Percentiles rank a stretch among this genome's conserved stretches.
Evolutionary conservation across 2,329 filamentous ascomycete species (phyloP).

Genomic region (Amauroascus niger): DNA sequence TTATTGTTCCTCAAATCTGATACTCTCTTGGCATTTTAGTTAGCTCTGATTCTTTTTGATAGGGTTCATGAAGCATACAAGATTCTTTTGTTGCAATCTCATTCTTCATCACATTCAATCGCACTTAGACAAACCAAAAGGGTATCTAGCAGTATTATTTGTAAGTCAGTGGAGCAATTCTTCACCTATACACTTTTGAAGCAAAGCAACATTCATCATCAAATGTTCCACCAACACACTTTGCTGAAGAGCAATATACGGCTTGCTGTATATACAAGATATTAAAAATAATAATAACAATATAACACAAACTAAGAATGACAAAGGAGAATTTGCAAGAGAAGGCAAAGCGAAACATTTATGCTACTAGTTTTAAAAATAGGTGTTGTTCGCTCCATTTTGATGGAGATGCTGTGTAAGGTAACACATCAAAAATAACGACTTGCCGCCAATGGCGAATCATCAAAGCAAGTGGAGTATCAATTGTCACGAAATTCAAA

Average conservation of each 20-base stretch:
- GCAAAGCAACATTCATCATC: neutral
- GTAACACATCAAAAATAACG: neutral
- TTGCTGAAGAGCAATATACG: neutral
- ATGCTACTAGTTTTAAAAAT: too few species aligned
- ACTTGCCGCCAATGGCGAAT: neutral
- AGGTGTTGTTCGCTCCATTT: neutral
- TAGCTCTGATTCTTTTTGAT: neutral
- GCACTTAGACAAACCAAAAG: neutral
- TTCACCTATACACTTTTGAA: neutral
- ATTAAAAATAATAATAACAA: neutral
- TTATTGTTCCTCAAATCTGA: neutral
- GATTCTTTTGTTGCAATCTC: too few species aligned
- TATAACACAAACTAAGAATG: neutral
- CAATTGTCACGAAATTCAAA: too few species aligned
- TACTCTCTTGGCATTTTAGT: neutral
- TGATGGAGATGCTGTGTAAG: neutral
- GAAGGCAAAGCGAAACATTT: neutral
- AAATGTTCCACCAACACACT: neutral
- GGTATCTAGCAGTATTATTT: neutral
- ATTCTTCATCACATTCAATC: too few species aligned
- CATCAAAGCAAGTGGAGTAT: neutral
- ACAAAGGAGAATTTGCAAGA: neutral
- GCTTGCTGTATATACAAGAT: neutral
- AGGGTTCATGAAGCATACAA: neutral
- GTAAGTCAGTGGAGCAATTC: neutral